A percentile compares a stretch with the other conserved stretches of the same genome.
Evolutionary conservation across 306 rosid genomes (phyloP).

Genomic region (Glycyrrhiza uralensis): DNA sequence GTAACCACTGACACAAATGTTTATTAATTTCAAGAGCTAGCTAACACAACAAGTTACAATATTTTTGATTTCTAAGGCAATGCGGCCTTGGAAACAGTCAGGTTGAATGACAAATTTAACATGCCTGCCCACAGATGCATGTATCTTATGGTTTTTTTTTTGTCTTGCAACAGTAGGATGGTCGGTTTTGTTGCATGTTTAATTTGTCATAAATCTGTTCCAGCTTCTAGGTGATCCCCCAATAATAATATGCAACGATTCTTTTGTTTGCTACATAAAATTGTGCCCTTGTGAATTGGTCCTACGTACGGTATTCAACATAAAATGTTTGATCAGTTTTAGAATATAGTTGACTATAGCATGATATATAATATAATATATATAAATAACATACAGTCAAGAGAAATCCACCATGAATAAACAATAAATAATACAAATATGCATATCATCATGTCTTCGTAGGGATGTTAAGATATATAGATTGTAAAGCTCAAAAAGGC

Average conservation of each 20-base stretch:
- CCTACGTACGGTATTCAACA: neutral
- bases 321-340: neutral
- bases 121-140: neutral
- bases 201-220: constrained; percentile 18
- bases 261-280: neutral
- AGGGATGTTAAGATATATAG: too few relatives aligned
- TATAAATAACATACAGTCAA: neutral
- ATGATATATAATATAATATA: too few relatives aligned
- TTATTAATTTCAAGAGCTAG: constrained; percentile 4
- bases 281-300: neutral
- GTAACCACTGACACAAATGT: constrained; percentile 14
- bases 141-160: neutral
- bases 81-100: neutral
- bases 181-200: neutral
- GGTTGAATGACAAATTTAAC: neutral
- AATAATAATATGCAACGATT: neutral
- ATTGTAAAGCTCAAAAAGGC: too few relatives aligned
- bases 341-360: neutral
- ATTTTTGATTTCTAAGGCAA: neutral
- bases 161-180: neutral
- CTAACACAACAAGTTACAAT: neutral
- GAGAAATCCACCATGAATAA: neutral
- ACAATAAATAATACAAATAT: too few relatives aligned
- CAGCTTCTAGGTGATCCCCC: neutral
- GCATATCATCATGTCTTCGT: too few relatives aligned